phyloP scores from a whole-genome alignment of 1,284 basidiomycete genomes.

The Malassezia brasiliensis region DNA sequence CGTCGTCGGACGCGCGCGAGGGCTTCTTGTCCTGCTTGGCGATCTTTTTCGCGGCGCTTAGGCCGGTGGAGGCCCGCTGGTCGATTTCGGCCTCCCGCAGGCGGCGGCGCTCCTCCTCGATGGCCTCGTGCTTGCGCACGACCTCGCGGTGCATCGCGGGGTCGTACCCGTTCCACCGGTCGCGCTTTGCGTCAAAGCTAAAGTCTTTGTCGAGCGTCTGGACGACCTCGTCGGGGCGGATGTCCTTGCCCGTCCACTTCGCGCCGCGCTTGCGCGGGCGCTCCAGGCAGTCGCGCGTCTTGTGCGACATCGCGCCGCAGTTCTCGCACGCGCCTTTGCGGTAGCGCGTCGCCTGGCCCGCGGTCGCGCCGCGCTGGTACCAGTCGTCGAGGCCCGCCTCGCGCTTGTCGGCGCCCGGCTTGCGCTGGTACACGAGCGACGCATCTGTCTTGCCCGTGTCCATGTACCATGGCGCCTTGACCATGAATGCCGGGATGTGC shows the following conservation, averaged over 20 bases:
- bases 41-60: constrained; percentile 62
- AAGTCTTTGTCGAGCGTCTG: constrained; percentile 58
- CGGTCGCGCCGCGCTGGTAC: constrained; percentile 81
- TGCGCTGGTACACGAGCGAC: constrained; percentile 76
- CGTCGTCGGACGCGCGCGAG: constrained; percentile 20
- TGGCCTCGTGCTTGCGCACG: constrained; percentile 77
- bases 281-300: constrained; percentile 82
- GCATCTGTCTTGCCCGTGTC: constrained; percentile 70
- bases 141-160: constrained; percentile 71
- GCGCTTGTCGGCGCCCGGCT: constrained; percentile 60
- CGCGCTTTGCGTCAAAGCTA: constrained; percentile 89
- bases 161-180: constrained; percentile 98
- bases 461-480: constrained; percentile 94
- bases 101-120: constrained; percentile 80
- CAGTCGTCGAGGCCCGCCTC: constrained; percentile 70
- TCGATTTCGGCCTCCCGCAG: constrained; percentile 92
- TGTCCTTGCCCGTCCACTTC: constrained; percentile 80
- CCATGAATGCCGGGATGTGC: constrained; percentile 67
- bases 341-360: constrained; percentile 85
- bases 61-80: constrained; percentile 60
- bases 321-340: constrained; percentile 98
- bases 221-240: constrained; percentile 79
- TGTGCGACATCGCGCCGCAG: constrained; percentile 92
- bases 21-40: constrained; percentile 61
- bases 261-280: constrained; percentile 92